These are phyloP conservation scores for Besnoitia besnoiti DNA, from an alignment of 169 alveolate species.

Conservation along the genomic window DNA sequence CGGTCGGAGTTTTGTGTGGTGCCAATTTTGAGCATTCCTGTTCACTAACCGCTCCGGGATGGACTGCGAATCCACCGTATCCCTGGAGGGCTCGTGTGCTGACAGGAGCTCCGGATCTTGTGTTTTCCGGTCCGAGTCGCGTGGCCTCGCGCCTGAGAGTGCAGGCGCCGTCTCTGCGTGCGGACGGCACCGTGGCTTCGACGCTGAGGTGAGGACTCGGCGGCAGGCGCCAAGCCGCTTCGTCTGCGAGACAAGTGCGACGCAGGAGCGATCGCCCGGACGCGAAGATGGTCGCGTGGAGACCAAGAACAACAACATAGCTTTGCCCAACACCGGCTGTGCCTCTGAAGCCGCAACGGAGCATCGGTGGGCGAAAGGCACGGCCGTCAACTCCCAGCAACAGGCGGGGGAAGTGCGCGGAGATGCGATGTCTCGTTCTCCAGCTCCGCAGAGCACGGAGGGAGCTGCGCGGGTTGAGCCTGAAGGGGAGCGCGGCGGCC, in stretches of 20 bases:
- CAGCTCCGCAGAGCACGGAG: background rate
- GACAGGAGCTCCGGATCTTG: background rate
- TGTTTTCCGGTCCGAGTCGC: background rate
- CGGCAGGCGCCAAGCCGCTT: background rate
- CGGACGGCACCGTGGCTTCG: background rate
- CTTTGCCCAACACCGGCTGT: no score
- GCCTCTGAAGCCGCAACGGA: background rate
- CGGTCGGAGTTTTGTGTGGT: no score
- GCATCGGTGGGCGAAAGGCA: background rate
- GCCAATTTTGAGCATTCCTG: no score
- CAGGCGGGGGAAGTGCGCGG: background rate
- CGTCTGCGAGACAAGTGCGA: background rate
- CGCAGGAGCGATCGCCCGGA: background rate
- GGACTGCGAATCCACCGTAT: background rate
- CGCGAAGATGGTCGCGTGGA: no score
- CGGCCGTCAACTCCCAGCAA: background rate
- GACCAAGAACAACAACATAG: no score
- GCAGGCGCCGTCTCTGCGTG: background rate
- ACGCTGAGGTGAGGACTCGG: background rate
- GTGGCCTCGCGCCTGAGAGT: background rate
- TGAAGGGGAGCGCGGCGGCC: background rate
- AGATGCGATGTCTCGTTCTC: background rate
- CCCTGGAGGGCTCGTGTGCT: background rate
- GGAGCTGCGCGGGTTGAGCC: background rate
- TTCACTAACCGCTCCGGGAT: background rate